Base-by-base conservation (phyloP, 352 stramenopile species). In the Phytophthora foliorum region DNA sequence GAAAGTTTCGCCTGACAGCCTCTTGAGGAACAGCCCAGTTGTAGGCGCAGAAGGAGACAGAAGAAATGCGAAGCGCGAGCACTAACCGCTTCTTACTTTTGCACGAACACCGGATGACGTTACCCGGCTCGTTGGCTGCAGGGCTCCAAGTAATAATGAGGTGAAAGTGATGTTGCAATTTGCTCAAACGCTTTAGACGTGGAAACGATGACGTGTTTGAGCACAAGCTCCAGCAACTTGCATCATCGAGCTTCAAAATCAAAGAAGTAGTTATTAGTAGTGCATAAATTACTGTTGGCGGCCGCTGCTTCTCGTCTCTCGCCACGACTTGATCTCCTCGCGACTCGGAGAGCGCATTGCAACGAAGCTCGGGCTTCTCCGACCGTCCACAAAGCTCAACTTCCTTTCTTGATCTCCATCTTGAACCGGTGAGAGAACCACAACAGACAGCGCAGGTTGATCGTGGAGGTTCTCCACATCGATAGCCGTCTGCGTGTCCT, bases 371-470 rank as follows among this genome's bases (percentile, higher is more conserved):
- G 53, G 32, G 36, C 52, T 70, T 21, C 61, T 58, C 6, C 39
- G 31, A 16, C 31, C 27, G 53, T 57, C 46, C 24, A 57, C 24
- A n/a, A 29, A 56, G 25, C 57, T 57, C 17, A 56, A 38, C 5
- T 59, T 57, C 16, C 52, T 51, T 7, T 57, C 39, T n/a, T 62
- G n/a, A 7, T 63, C 53, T n/a, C 49, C 41, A 34, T 74, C 46
- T 63, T 74, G 67, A 64, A 67, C 39, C 16, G 60, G 53, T 16
- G 61, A 69, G 4, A 70, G 6, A 24, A 69, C 46, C 31, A 70
- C 60, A 38, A 70, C 29, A 5, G 61, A 64, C 4, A 65, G 19
- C 10, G 57, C 52, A 34, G 24, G 50, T 42, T 56, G 16, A 45
- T 78, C 51, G 19, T 27, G 44, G 14, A 25, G 29, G 19, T 7